These are phyloP conservation scores for Apiospora pterosperma DNA, from an alignment of 2,329 filamentous ascomycete genomes.

Conservation along the genomic window DNA sequence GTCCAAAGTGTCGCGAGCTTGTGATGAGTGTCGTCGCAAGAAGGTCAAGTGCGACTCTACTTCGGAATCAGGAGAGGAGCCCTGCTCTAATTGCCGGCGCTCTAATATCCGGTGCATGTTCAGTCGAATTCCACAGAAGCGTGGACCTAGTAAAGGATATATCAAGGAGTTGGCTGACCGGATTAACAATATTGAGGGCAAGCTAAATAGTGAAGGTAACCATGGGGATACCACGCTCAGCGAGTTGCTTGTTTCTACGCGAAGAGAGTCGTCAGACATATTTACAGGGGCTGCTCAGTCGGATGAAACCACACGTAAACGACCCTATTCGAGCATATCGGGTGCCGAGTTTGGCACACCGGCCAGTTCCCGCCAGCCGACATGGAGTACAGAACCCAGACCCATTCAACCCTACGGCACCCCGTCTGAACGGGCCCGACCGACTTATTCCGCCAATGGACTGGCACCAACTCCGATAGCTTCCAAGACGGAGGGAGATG, in stretches of 20 bases:
- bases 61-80: constrained; percentile 56
- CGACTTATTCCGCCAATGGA: constrained; percentile 35
- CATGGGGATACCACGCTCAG: constrained; percentile 37
- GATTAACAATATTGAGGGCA: constrained; percentile 77
- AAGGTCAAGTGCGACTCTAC: constrained; percentile 87
- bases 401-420: constrained; percentile 39
- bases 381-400: constrained; percentile 47
- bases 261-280: constrained; percentile 43
- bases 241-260: constrained; percentile 32
- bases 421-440: constrained; percentile 24
- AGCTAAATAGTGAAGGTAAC: constrained; percentile 55
- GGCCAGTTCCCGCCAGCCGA: constrained; percentile 37
- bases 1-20: constrained; percentile 83
- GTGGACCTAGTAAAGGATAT: constrained; percentile 89
- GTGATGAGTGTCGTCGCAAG: constrained; percentile 84
- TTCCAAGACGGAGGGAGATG: constrained; percentile 30
- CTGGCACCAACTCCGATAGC: constrained; percentile 44
- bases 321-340: constrained; percentile 35
- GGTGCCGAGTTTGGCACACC: constrained; percentile 33
- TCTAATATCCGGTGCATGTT: constrained; percentile 78
- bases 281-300: constrained; percentile 45
- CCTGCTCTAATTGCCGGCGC: constrained; percentile 78
- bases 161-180: constrained; percentile 90
- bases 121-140: constrained; percentile 82
- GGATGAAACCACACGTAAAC: constrained; percentile 34